These are phyloP conservation scores for Ajuga chamaepitys DNA, from an alignment of 257 asterid genomes.

Conservation along the genomic window DNA sequence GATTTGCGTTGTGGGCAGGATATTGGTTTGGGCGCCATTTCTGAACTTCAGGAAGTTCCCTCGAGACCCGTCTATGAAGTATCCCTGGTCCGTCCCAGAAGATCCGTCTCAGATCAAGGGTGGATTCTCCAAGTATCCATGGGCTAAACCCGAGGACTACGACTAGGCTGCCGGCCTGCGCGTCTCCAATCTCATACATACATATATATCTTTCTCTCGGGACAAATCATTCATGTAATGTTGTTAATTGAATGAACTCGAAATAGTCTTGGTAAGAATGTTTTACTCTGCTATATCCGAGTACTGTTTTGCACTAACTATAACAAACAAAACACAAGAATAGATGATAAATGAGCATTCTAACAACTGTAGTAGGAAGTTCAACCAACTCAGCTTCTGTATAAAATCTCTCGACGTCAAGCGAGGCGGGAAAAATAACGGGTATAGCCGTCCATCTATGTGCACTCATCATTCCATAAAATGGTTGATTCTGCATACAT, in stretches of 20 bases:
- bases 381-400: no score
- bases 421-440: background rate
- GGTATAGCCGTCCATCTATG: background rate
- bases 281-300: no score
- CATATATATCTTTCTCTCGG: no score
- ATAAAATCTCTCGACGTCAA: background rate
- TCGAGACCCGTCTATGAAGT: slow-evolving; percentile 70
- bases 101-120: slow-evolving; percentile 50
- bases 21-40: slow-evolving; percentile 83
- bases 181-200: background rate
- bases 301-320: background rate
- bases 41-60: slow-evolving; percentile 82
- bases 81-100: slow-evolving; percentile 75
- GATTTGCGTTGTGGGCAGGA: slow-evolving; percentile 36
- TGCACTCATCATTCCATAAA: no score
- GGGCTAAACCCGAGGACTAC: slow-evolving; percentile 73
- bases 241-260: no score
- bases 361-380: background rate
- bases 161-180: slow-evolving; percentile 23
- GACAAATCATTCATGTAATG: no score
- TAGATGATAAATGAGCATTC: background rate
- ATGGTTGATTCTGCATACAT: no score
- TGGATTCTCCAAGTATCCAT: slow-evolving; percentile 53
- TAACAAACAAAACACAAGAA: background rate
- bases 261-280: no score